Conservation (phyloP, 1,284 basidiomycete genomes). For the Anthracocystis panici-leucophaei region DNA sequence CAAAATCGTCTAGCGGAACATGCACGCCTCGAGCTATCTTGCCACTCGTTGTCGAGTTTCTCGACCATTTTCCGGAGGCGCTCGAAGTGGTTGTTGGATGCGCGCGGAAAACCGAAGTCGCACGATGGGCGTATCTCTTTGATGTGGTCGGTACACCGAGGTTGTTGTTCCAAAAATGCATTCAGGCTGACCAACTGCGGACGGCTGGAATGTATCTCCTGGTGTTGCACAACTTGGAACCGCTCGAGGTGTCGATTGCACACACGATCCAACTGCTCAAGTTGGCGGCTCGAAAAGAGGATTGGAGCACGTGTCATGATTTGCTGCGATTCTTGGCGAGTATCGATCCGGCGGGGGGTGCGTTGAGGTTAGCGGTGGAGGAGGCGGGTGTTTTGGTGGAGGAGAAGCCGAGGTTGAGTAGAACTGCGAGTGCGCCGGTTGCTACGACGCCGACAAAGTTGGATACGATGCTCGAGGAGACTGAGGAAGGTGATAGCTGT, state of each 20-base stretch:
- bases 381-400: conserved; percentile 32
- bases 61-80: conserved; percentile 91
- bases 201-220: conserved; percentile 93
- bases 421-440: conserved; percentile 18
- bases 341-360: conserved; percentile 74
- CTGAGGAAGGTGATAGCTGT: conserved; percentile 15
- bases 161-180: conserved; percentile 87
- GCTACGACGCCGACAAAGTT: conserved; percentile 20
- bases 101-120: conserved; percentile 95
- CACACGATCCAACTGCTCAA: conserved; percentile 61
- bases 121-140: conserved; percentile 89
- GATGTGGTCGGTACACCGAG: conserved; percentile 89
- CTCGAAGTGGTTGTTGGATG: conserved; percentile 95
- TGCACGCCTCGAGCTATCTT: conserved; percentile 73
- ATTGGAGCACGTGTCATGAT: conserved; percentile 70
- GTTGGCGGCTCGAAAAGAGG: conserved; percentile 44
- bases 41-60: conserved; percentile 83
- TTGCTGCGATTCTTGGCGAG: conserved; percentile 70
- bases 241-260: conserved; percentile 74
- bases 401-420: conserved; percentile 7
- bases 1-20: conserved; percentile 50
- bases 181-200: conserved; percentile 80
- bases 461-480: conserved; percentile 41
- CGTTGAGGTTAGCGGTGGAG: conserved; percentile 32
- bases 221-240: conserved; percentile 91